A percentile compares a stretch with the other conserved stretches of the same genome.
Evolutionary conservation across 768 basidiomycete genomes (phyloP).

Genomic region (Trametes villosa): DNA sequence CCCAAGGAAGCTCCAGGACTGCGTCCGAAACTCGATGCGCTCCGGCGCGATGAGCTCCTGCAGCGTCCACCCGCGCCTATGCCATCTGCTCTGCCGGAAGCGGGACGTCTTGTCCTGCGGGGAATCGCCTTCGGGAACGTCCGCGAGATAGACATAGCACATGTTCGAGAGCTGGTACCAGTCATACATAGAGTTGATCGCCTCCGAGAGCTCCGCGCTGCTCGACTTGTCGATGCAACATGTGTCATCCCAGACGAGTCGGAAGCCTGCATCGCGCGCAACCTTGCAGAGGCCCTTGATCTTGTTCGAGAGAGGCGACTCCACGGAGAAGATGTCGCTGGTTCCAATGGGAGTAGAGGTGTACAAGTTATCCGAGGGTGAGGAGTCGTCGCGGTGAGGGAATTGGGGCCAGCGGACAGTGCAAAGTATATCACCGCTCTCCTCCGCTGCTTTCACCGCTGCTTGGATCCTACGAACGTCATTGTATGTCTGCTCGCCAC

Average conservation of each 20-base stretch:
- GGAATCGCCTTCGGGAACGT: neutral
- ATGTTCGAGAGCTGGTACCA: neutral
- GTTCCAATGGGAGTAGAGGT: too few species aligned
- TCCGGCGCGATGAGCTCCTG: neutral
- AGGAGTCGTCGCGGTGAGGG: neutral
- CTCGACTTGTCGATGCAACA: neutral
- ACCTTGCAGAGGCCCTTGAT: neutral
- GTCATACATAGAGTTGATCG: neutral
- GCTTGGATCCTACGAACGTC: neutral
- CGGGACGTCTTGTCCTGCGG: neutral
- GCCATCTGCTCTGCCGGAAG: neutral
- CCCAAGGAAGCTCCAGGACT: neutral
- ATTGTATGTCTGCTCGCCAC: neutral
- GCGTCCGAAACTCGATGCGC: neutral
- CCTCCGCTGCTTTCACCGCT: neutral
- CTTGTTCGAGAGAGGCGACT: neutral
- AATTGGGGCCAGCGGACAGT: too few species aligned
- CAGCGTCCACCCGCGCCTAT: neutral
- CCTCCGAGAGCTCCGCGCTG: neutral
- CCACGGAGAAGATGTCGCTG: neutral
- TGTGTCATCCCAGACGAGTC: neutral
- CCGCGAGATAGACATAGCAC: neutral
- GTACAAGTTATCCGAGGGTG: too few species aligned
- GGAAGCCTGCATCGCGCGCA: neutral
- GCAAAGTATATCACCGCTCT: too few species aligned